Evolutionary conservation across 495 filamentous ascomycete species (phyloP), one percentile per base, ranked within the genome.

Genomic region (Lindgomyces ingoldianus): DNA sequence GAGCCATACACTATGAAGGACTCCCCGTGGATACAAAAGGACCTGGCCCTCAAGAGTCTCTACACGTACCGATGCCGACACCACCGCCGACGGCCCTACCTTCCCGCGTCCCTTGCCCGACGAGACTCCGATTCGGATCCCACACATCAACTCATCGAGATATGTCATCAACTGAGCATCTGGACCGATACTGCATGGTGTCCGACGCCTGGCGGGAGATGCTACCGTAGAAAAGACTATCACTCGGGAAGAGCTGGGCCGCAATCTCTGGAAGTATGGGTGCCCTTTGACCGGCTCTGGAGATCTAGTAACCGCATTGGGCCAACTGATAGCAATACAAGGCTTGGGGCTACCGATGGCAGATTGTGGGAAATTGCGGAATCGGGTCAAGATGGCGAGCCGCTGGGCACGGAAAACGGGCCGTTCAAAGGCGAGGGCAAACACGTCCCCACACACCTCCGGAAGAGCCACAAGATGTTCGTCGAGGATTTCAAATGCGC

Each of bases 141-240:
- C 1, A 86, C 84, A 0, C 84, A 87, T 68, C 82, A 87, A 57
- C 75, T 86, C 14, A 84, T 87, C n/a, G 82, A 80, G 58, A 77
- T 87, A 50, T 86, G 84, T 49, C 81, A 85, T 59, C 78, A 83
- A 39, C 67, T 87, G 26, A 81, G 80, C 1, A 85, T 87, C 47
- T 87, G 83, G 83, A 87, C 84, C 1, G 84, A 87, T 72, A 85
- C 84, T 4, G 82, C 83, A 26, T 86, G 84, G 84, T 87, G 84
- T 66, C 82, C 84, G 9, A 85, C 83, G 9, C 83, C 83, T 14
- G 84, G 82, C 18, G 81, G 79, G 33, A 74, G 84, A 72, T 87
- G 84, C 65, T 81, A 80, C 55, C 72, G 84, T 47, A 73, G 84
- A 60, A 79, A 81, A 44, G 81, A 83, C n/a, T 87, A 87, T 70